A percentile compares a stretch with the other conserved stretches of the same genome.
These are phyloP conservation scores for Trypanosoma rangeli DNA, from an alignment of 208 protist genomes.

Conservation along the genomic window DNA sequence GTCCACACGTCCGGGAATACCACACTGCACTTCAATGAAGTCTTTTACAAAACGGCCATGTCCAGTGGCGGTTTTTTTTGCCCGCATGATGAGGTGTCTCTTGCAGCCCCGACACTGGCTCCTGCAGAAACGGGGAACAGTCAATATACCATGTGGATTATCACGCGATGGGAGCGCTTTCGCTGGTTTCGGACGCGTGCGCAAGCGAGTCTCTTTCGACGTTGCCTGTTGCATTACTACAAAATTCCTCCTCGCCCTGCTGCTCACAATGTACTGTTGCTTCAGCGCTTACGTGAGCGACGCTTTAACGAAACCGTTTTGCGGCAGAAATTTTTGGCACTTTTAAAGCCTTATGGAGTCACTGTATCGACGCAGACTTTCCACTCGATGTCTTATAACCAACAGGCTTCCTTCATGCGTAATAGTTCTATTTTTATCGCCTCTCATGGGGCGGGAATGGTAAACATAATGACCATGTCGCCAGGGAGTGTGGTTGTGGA, in stretches of 20 bases:
- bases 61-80: neutral
- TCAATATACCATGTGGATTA: neutral
- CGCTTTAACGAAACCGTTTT: constrained; percentile 20
- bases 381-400: neutral
- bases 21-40: constrained; percentile 2
- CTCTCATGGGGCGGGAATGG: constrained; percentile 32
- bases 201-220: constrained; percentile 26
- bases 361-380: constrained; percentile 22
- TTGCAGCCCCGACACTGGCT: neutral
- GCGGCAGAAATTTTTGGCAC: constrained; percentile 1
- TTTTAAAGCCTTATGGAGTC: constrained; percentile 8
- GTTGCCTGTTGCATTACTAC: constrained; percentile 23
- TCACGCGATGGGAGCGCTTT: constrained; percentile 22
- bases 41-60: constrained; percentile 16
- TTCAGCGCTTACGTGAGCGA: constrained; percentile 15
- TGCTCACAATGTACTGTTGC: constrained; percentile 3
- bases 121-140: neutral
- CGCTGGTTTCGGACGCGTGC: constrained; percentile 31
- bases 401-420: constrained; percentile 22
- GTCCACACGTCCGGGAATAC: neutral
- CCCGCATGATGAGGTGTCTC: neutral
- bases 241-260: neutral
- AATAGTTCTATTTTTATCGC: constrained; percentile 32
- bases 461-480: constrained; percentile 30
- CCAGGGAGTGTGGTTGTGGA: constrained; percentile 31